These are phyloP conservation scores for Bonia amplexicaulis DNA, from an alignment of 176 grass and related monocot genomes.

Conservation along the genomic window DNA sequence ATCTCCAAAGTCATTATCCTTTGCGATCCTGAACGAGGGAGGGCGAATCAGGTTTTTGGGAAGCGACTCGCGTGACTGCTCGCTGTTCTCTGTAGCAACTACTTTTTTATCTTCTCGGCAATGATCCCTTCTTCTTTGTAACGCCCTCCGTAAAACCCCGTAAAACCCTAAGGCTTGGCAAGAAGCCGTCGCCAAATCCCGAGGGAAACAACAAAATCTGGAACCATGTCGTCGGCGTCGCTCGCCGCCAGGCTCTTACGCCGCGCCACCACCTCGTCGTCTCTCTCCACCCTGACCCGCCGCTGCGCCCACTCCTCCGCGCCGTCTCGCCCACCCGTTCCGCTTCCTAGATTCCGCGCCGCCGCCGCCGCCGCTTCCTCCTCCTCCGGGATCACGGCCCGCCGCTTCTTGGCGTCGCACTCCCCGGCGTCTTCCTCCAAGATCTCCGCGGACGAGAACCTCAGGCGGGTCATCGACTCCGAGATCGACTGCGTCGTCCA, in stretches of 20 bases:
- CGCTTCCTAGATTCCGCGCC: conserved; percentile 5
- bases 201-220: not conserved
- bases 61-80: no score
- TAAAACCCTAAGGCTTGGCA: conserved; percentile 35
- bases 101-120: no score
- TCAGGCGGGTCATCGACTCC: conserved; percentile 57
- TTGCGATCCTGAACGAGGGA: no score
- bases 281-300: not conserved
- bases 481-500: conserved; percentile 54
- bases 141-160: not conserved
- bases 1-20: no score
- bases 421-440: conserved; percentile 26
- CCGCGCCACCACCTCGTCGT: conserved; percentile 31
- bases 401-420: conserved; percentile 40
- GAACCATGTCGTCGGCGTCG: conserved; percentile 36
- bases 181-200: not conserved
- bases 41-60: no score
- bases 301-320: conserved; percentile 17
- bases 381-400: not conserved
- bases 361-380: not conserved
- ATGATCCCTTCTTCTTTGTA: no score
- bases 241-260: conserved; percentile 46
- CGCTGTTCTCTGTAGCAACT: no score
- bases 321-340: not conserved
- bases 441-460: conserved; percentile 50